Conservation (phyloP, 768 basidiomycete species). For the Hypholoma fasciculare region DNA sequence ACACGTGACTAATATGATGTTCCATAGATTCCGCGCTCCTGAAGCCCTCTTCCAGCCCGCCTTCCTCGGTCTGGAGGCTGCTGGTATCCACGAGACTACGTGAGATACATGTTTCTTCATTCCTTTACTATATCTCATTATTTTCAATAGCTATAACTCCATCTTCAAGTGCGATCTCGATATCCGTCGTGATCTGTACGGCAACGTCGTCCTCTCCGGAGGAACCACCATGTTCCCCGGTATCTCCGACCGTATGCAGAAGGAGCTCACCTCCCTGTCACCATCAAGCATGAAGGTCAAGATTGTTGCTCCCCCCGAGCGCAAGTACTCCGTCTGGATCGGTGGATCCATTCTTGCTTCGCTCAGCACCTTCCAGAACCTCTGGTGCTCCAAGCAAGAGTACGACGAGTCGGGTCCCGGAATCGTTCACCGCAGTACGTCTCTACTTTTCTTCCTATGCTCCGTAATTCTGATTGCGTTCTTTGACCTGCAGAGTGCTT, state of each 20-base stretch:
- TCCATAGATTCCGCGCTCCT: conserved; percentile 80
- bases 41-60: conserved; percentile 94
- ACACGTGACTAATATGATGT: conserved; percentile 51
- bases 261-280: conserved; percentile 83
- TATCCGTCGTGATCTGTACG: conserved; percentile 78
- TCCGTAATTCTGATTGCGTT: neutral
- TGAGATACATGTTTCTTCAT: conserved; percentile 25
- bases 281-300: conserved; percentile 95
- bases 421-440: conserved; percentile 74
- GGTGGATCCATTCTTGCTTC: conserved; percentile 87
- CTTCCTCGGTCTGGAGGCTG: conserved; percentile 85
- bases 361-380: conserved; percentile 93
- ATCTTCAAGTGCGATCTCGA: conserved; percentile 88
- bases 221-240: conserved; percentile 97
- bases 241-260: conserved; percentile 95
- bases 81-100: conserved; percentile 93
- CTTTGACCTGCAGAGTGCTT: conserved; percentile 25
- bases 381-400: conserved; percentile 94
- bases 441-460: neutral
- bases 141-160: conserved; percentile 63
- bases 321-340: conserved; percentile 97
- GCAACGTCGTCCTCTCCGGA: conserved; percentile 85
- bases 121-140: conserved; percentile 8
- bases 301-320: conserved; percentile 91
- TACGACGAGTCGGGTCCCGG: conserved; percentile 85